A percentile compares a stretch with the other conserved stretches of the same genome.
Conservation (phyloP, 441 rosid genomes). For the Adansonia grandidieri region DNA sequence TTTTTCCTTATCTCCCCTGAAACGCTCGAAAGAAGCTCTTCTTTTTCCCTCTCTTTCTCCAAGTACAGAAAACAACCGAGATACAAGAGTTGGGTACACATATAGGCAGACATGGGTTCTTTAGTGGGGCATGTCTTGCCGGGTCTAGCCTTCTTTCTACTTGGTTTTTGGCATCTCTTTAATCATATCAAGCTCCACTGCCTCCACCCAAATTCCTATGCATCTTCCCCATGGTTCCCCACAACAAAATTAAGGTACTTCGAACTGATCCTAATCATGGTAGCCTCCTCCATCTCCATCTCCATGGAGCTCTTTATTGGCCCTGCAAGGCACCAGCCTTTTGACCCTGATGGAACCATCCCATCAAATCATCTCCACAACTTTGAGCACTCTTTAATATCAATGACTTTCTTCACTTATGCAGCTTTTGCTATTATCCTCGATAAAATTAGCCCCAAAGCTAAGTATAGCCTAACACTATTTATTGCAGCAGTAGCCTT, state of each 20-base stretch:
- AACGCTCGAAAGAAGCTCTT: background rate
- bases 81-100: background rate
- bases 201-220: slow-evolving; percentile 56
- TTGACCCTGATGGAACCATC: slow-evolving; percentile 76
- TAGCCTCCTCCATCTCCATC: slow-evolving; percentile 55
- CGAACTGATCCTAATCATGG: slow-evolving; percentile 69
- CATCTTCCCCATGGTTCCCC: slow-evolving; percentile 67
- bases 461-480: slow-evolving; percentile 48
- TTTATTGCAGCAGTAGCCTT: slow-evolving; percentile 69
- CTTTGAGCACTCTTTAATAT: slow-evolving; percentile 80
- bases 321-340: slow-evolving; percentile 72
- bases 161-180: slow-evolving; percentile 83
- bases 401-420: slow-evolving; percentile 63
- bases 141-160: slow-evolving; percentile 66
- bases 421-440: slow-evolving; percentile 62
- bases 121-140: slow-evolving; percentile 80
- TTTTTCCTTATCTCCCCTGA: background rate
- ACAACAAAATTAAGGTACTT: slow-evolving; percentile 50
- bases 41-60: background rate
- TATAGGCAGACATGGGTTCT: slow-evolving; percentile 56
- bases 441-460: slow-evolving; percentile 44
- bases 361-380: slow-evolving; percentile 87
- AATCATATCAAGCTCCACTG: slow-evolving; percentile 68
- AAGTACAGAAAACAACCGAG: background rate
- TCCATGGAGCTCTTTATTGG: slow-evolving; percentile 79